Evolutionary conservation across 169 alveolate genomes (phyloP).

Genomic region (Plasmodium gallinaceum): DNA sequence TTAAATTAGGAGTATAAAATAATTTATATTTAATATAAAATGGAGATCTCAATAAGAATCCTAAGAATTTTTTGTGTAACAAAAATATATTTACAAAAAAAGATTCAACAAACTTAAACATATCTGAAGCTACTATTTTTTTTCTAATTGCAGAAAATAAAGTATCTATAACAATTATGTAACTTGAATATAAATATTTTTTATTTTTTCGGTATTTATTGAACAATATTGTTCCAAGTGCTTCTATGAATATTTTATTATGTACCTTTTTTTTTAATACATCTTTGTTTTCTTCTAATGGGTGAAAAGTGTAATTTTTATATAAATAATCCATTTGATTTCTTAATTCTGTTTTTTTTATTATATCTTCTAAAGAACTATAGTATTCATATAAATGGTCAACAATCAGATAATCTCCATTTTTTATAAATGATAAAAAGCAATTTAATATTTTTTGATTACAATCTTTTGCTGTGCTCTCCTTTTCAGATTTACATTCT

Average conservation of each 20-base stretch:
- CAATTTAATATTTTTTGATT: background rate
- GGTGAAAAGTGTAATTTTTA: slow-evolving; percentile 40
- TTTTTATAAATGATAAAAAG: slow-evolving; percentile 1
- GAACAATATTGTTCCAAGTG: slow-evolving; percentile 50
- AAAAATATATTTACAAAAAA: slow-evolving; percentile 36
- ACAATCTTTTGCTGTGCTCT: background rate
- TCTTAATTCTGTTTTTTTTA: slow-evolving; percentile 10
- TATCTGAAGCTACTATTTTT: slow-evolving; percentile 25
- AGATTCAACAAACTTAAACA: slow-evolving; percentile 20
- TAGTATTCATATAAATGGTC: slow-evolving; percentile 41
- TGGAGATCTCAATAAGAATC: background rate
- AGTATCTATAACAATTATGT: slow-evolving; percentile 45
- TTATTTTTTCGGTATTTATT: slow-evolving; percentile 18
- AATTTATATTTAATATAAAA: background rate
- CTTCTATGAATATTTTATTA: slow-evolving; percentile 36
- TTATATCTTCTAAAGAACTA: slow-evolving; percentile 28
- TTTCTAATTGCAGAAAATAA: slow-evolving; percentile 30
- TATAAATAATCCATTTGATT: slow-evolving; percentile 20
- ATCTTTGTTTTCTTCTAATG: slow-evolving; percentile 6
- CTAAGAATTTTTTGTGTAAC: slow-evolving; percentile 25
- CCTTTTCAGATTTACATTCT: background rate
- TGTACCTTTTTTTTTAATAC: slow-evolving; percentile 7
- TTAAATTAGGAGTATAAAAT: slow-evolving; percentile 5
- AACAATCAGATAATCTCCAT: background rate
- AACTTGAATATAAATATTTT: slow-evolving; percentile 23